phyloP scores from a whole-genome alignment of 768 basidiomycete species.

The Pleurotus tuoliensis region DNA sequence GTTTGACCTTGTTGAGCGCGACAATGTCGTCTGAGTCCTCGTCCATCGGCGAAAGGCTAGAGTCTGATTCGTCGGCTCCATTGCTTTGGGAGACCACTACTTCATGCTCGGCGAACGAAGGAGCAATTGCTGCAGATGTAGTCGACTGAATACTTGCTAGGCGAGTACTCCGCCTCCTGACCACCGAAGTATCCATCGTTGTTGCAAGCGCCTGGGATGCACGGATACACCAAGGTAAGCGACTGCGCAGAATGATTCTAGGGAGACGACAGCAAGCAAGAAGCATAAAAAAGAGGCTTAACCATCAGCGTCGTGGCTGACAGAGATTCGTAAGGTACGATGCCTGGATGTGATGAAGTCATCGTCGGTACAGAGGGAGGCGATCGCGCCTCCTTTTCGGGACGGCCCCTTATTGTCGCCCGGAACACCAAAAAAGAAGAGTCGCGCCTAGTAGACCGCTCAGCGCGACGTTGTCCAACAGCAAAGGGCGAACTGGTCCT shows the following conservation, averaged over 20 bases:
- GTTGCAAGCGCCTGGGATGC: not conserved
- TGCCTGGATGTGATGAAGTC: not conserved
- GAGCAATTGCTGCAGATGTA: not conserved
- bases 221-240: not conserved
- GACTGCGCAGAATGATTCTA: not conserved
- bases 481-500: no score
- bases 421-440: no score
- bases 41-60: not conserved
- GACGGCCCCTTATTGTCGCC: no score
- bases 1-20: not conserved
- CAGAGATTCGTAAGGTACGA: not conserved
- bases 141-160: not conserved
- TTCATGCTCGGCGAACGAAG: not conserved
- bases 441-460: no score
- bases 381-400: not conserved
- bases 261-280: not conserved
- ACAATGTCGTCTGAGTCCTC: not conserved
- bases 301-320: not conserved
- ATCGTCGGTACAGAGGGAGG: not conserved
- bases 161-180: constrained; percentile 5
- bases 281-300: not conserved
- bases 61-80: not conserved
- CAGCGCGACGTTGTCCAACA: no score
- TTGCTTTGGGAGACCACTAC: no score
- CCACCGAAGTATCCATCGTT: not conserved